Percentiles rank a stretch among this genome's conserved stretches.
Evolutionary conservation across 2,329 filamentous ascomycete species (phyloP).

Genomic region (Claviceps spartinae): DNA sequence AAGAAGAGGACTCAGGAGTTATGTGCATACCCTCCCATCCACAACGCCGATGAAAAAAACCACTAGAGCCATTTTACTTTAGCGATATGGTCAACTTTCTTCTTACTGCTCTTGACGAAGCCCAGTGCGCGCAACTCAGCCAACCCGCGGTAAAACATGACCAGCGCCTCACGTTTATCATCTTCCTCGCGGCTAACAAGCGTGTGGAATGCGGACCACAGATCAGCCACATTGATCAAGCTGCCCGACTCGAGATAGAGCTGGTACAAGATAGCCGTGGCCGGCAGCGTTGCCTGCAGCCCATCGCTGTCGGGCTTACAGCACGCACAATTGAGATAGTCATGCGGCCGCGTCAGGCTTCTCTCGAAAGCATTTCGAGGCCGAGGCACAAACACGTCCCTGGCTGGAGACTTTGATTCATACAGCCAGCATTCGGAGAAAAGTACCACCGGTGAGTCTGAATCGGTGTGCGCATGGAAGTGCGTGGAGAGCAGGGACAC

Average conservation of each 20-base stretch:
- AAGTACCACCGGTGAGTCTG: slow-evolving; percentile 31
- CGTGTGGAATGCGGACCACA: slow-evolving; percentile 64
- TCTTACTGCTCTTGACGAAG: slow-evolving; percentile 77
- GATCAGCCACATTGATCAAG: slow-evolving; percentile 64
- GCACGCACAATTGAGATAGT: slow-evolving; percentile 64
- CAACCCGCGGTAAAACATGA: slow-evolving; percentile 72
- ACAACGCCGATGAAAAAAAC: neutral
- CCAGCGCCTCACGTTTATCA: slow-evolving; percentile 46
- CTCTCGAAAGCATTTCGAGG: slow-evolving; percentile 59
- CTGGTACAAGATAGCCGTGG: slow-evolving; percentile 63
- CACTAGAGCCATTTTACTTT: slow-evolving; percentile 65
- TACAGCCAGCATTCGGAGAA: slow-evolving; percentile 66
- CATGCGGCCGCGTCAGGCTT: slow-evolving; percentile 57
- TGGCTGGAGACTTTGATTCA: slow-evolving; percentile 54
- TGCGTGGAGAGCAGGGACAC: slow-evolving; percentile 14
- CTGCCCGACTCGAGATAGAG: slow-evolving; percentile 65
- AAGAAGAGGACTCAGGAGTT: neutral
- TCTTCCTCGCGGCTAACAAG: slow-evolving; percentile 36
- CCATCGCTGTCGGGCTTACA: slow-evolving; percentile 38
- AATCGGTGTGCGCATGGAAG: slow-evolving; percentile 11
- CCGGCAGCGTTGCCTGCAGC: slow-evolving; percentile 48
- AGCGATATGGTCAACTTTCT: slow-evolving; percentile 82
- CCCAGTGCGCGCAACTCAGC: slow-evolving; percentile 78
- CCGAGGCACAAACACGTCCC: slow-evolving; percentile 61
- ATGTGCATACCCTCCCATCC: neutral